Base-by-base conservation (phyloP, 306 rosid species). In the Lathyrus sativus region DNA sequence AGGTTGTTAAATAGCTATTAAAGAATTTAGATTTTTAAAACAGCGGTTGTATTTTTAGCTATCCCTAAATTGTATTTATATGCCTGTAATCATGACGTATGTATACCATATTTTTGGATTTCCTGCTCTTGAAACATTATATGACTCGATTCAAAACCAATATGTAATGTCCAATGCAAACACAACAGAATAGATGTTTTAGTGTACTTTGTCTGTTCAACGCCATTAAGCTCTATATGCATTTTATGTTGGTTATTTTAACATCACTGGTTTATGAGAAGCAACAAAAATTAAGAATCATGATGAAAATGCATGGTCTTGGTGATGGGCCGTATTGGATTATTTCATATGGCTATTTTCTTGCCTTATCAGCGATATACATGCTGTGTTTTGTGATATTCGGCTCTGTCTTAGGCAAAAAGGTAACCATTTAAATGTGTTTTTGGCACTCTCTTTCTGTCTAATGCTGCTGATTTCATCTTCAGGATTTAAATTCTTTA, bases 281-380 rank as follows among this genome's bases (percentile, higher is more conserved):
- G 71, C 79, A 92, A 69, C 88, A 92, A 61, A 89, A 80, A 46
- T 70, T 92, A 79, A 84, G 98, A 89, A 87, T 92, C 80, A 92
- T 92, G 95, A 92, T 92, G 98, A 92, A 89, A 80, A 92, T 92
- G 95, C 96, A 92, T 9, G 98, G 98, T 63, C 98, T 92, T 75
- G 95, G 89, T 50, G 95, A 91, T 65, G 90, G 87, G 62, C 86
- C 98, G 1, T 91, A 91, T 66, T 89, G 96, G 98, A 35, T 84
- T 73, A 91, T 91, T 65, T 68, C 98, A 9, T 91, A 91, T 79
- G 76, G 78, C 62, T 91, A 87, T 79, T 91, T 89, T 74, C 80
- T 89, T 53, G 49, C 74, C 48, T 24, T 85, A 46, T 91, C 96
- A 49, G 18, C 33, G 24, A 59, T 81, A 70, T 87, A 89, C 83